phyloP scores from a whole-genome alignment of 768 basidiomycete genomes.

The Rossbeevera mucosa region DNA sequence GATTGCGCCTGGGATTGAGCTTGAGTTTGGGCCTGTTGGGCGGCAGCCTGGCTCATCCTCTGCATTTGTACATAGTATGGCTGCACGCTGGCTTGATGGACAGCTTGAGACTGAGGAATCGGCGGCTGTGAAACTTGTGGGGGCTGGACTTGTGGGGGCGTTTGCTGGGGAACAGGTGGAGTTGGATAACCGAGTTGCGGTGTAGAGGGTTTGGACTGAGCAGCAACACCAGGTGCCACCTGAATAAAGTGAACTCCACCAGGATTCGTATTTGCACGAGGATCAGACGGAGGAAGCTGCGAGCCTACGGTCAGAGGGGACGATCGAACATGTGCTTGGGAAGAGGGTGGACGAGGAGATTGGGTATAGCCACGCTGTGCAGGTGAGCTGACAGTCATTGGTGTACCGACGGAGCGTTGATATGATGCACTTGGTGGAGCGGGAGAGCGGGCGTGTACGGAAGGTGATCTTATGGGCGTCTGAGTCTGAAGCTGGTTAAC shows the following conservation, averaged over 20 bases:
- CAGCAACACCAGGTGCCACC: constrained; percentile 12
- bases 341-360: constrained; percentile 32
- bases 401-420: constrained; percentile 17
- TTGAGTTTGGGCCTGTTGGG: constrained; percentile 21
- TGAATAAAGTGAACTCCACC: constrained; percentile 26
- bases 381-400: constrained; percentile 25
- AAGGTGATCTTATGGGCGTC: constrained; percentile 26
- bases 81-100: constrained; percentile 4
- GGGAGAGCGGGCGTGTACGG: constrained; percentile 28
- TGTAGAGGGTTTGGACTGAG: constrained; percentile 29
- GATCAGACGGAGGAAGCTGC: constrained; percentile 25
- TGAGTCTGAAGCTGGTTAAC: constrained; percentile 33
- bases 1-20: constrained; percentile 20
- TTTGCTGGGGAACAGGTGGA: constrained; percentile 19
- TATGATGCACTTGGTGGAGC: constrained; percentile 18
- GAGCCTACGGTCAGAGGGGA: constrained; percentile 28
- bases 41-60: constrained; percentile 12
- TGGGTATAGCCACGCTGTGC: constrained; percentile 33
- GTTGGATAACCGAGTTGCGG: constrained; percentile 25
- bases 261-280: constrained; percentile 21
- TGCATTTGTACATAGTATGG: constrained; percentile 16
- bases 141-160: constrained; percentile 22
- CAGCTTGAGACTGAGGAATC: constrained; percentile 19
- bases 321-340: constrained; percentile 29
- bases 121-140: constrained; percentile 23